A percentile compares a stretch with the other conserved stretches of the same genome.
Conservation (phyloP, 2,329 filamentous ascomycete genomes). For the Zarea fungicola region DNA sequence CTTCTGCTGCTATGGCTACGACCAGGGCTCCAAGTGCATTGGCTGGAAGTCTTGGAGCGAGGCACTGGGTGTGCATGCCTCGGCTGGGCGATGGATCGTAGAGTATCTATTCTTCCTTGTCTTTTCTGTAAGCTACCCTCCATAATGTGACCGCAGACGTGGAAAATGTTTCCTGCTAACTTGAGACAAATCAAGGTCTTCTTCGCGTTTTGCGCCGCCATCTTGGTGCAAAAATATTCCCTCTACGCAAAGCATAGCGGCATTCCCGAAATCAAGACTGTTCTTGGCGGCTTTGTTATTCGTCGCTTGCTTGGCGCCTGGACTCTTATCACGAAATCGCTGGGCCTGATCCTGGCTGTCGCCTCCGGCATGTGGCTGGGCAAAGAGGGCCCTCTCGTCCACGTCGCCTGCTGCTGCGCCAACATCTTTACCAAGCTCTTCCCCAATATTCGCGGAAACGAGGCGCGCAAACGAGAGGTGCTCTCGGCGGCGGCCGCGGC, state of each 20-base stretch:
- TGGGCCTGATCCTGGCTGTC: slow-evolving; percentile 86
- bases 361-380: slow-evolving; percentile 94
- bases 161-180: background rate
- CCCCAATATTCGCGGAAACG: slow-evolving; percentile 71
- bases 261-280: slow-evolving; percentile 96
- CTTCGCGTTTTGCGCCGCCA: slow-evolving; percentile 71
- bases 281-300: slow-evolving; percentile 91
- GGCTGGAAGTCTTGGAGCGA: slow-evolving; percentile 86
- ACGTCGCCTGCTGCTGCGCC: slow-evolving; percentile 95
- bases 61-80: slow-evolving; percentile 61
- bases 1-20: slow-evolving; percentile 92
- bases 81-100: slow-evolving; percentile 69
- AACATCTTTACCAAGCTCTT: slow-evolving; percentile 80
- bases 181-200: slow-evolving; percentile 49
- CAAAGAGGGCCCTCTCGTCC: slow-evolving; percentile 91
- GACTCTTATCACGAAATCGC: slow-evolving; percentile 84
- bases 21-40: slow-evolving; percentile 72
- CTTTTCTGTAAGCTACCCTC: slow-evolving; percentile 63
- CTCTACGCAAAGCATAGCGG: slow-evolving; percentile 89
- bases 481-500: slow-evolving; percentile 88
- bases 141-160: no score
- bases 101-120: slow-evolving; percentile 83
- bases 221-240: slow-evolving; percentile 79
- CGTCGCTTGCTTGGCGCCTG: slow-evolving; percentile 77
- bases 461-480: slow-evolving; percentile 90